phyloP scores from a whole-genome alignment of 2,329 filamentous ascomycete species.

The Aspergillus oerlinghausenensis region DNA sequence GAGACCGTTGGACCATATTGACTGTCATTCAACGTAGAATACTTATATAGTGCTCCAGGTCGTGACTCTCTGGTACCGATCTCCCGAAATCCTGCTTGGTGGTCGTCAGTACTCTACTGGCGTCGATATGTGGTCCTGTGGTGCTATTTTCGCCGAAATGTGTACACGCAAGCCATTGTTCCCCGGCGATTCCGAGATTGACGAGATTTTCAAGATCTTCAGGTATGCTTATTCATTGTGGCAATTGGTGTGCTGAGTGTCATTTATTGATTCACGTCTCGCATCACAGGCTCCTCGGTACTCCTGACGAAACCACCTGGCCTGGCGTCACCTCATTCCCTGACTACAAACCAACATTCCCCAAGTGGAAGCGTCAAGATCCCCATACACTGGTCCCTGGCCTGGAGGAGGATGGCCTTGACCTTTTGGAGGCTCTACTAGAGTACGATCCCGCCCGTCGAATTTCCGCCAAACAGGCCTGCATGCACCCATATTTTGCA shows the following conservation, averaged over 20 bases:
- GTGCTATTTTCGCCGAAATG: conserved; percentile 96
- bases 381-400: conserved; percentile 62
- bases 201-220: conserved; percentile 95
- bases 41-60: conserved; percentile 49
- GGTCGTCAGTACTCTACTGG: conserved; percentile 90
- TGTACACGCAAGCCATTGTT: conserved; percentile 89
- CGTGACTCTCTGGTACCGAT: conserved; percentile 88
- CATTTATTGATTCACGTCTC: conserved; percentile 18
- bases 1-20: conserved; percentile 8
- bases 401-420: conserved; percentile 59
- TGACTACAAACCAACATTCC: conserved; percentile 88
- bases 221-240: conserved; percentile 50
- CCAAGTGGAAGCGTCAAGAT: conserved; percentile 77
- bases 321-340: conserved; percentile 92
- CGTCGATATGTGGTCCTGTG: conserved; percentile 93
- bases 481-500: conserved; percentile 77
- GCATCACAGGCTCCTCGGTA: conserved; percentile 65
- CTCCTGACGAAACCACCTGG: conserved; percentile 76
- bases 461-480: conserved; percentile 84
- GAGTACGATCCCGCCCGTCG: conserved; percentile 83
- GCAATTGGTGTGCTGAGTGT: neutral
- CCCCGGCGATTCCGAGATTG: conserved; percentile 87
- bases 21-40: neutral
- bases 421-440: conserved; percentile 61
- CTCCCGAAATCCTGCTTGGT: conserved; percentile 84